Percentiles rank a stretch among this genome's conserved stretches.
Conservation (phyloP, 1,284 basidiomycete species). For the Microbotryum scabiosae region DNA sequence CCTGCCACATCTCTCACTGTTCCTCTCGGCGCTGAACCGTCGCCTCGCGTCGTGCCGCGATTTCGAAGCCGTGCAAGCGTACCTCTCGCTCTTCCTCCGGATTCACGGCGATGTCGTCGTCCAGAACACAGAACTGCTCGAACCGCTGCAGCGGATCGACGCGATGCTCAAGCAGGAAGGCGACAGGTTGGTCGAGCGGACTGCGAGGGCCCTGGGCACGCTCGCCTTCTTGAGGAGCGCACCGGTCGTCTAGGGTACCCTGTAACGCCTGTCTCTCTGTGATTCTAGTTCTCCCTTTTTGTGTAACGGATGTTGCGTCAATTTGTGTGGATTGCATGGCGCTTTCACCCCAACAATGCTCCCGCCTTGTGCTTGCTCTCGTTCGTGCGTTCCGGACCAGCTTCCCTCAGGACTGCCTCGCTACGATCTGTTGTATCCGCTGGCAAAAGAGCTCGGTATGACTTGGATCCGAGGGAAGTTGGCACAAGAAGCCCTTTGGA, state of each 20-base stretch:
- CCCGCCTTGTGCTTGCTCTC: too few relatives aligned
- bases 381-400: too few relatives aligned
- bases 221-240: conserved; percentile 25
- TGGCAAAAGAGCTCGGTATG: too few relatives aligned
- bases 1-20: conserved; percentile 54
- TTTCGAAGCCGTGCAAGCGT: conserved; percentile 90
- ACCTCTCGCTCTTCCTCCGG: conserved; percentile 73
- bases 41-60: conserved; percentile 73
- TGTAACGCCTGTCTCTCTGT: too few relatives aligned
- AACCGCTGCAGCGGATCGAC: conserved; percentile 8
- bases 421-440: too few relatives aligned
- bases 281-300: too few relatives aligned
- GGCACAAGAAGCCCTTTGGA: too few relatives aligned
- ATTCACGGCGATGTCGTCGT: conserved; percentile 77
- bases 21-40: conserved; percentile 63
- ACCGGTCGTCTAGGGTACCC: conserved; percentile 7
- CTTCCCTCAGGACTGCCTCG: too few relatives aligned
- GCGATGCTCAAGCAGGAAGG: conserved; percentile 23
- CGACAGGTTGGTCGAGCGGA: conserved; percentile 24
- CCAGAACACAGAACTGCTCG: conserved; percentile 17
- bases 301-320: too few relatives aligned
- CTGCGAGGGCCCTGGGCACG: conserved; percentile 25
- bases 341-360: too few relatives aligned
- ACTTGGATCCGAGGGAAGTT: too few relatives aligned
- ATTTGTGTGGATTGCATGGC: too few relatives aligned